Base-by-base conservation (phyloP, 495 filamentous ascomycete species). In the Penicillium bialowiezense region DNA sequence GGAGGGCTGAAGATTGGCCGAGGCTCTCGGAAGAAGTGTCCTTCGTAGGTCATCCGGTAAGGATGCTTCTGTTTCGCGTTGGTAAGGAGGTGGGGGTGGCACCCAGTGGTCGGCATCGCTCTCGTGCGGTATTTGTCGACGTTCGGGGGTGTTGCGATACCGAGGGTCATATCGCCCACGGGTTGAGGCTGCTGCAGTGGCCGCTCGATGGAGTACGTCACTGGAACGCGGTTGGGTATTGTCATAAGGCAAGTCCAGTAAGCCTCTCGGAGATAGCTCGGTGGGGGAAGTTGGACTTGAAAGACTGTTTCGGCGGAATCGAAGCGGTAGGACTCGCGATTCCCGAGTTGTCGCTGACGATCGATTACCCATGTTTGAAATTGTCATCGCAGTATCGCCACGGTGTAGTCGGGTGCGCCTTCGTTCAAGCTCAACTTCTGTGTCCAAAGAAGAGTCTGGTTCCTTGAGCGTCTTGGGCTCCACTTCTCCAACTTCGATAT, bases 31-130 rank as follows among this genome's bases (percentile, higher is more conserved):
- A 41, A 70, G 62, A 46, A 74, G 59, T 3, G 62, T 58, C 32
- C 63, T 54, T 29, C 62, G 61, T n/a, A 83, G 67, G 44, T 77
- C 68, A 9, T 81, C 77, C 38, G 81, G 79, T 31, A 84, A 63
- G 20, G 79, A 77, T 39, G 67, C 74, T 5, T 88, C 84, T 24
- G 87, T 73, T 12, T 90, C 82, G 12, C 79, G 81, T 15, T 82
- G 80, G 57, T 96, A 96, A 7, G 90, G 88, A 10, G 91, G 91
- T n/a, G 91, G 91, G 0, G 91, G 91, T 18, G 91, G 88, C 6
- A 91, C 88, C 91, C 91, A 96, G 51, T 91, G 89, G 54, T 96
- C 91, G 3, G 89, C 89, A 60, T 95, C 88, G 50, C 87, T 91
- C 64, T 95, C 89, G 66, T 95, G 88, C 9, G 90, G 90, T 50